These are phyloP conservation scores for Xylaria palmicola DNA, from an alignment of 495 filamentous ascomycete genomes.

Conservation along the genomic window DNA sequence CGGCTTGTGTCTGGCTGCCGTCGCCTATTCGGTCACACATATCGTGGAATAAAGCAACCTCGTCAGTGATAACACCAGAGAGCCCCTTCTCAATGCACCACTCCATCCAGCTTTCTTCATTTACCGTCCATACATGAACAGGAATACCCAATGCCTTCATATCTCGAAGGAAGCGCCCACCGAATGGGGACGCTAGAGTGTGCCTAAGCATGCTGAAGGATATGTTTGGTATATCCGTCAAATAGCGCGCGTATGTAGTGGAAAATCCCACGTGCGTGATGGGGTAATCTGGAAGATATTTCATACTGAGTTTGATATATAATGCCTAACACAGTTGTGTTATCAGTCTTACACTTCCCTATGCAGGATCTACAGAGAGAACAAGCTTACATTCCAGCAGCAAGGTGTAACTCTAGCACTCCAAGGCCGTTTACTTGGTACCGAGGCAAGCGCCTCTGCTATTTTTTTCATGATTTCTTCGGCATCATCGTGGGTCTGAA, in stretches of 20 bases:
- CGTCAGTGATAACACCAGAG: conserved; percentile 58
- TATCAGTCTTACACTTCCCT: not conserved
- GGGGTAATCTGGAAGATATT: conserved; percentile 65
- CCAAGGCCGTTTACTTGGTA: conserved; percentile 60
- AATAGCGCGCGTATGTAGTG: conserved; percentile 64
- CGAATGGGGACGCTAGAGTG: conserved; percentile 62
- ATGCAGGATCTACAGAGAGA: not conserved
- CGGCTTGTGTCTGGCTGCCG: not conserved
- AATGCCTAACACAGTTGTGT: conserved; percentile 48
- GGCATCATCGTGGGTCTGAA: conserved; percentile 63
- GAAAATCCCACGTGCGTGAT: conserved; percentile 74
- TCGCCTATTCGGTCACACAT: conserved; percentile 33
- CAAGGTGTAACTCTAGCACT: conserved; percentile 70
- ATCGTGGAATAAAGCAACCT: conserved; percentile 45
- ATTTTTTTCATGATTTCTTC: conserved; percentile 65
- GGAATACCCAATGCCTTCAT: conserved; percentile 52
- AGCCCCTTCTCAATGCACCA: conserved; percentile 57
- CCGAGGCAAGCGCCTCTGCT: conserved; percentile 57
- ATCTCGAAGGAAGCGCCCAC: conserved; percentile 62
- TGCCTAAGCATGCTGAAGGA: conserved; percentile 73
- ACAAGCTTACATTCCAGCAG: conserved; percentile 66
- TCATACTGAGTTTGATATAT: conserved; percentile 58
- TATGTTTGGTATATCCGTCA: conserved; percentile 60
- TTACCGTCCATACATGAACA: conserved; percentile 83
- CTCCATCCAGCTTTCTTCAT: conserved; percentile 69